These are phyloP conservation scores for Seminavis robusta DNA, from an alignment of 108 stramenopile species.

Conservation along the genomic window DNA sequence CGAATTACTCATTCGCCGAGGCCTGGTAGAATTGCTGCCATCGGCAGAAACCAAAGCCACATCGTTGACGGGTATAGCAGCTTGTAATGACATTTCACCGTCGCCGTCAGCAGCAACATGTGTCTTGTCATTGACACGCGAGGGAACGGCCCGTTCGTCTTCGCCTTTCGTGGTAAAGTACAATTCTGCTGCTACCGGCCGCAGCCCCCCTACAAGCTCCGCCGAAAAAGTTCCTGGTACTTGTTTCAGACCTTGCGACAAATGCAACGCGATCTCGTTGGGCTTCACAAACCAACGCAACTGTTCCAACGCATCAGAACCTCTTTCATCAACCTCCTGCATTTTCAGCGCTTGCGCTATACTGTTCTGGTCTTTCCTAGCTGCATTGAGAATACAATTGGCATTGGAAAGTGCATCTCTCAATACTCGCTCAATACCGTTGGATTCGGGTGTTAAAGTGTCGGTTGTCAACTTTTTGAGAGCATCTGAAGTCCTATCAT, in stretches of 20 bases:
- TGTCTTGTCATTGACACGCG: too few species aligned
- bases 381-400: constrained; percentile 46
- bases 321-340: constrained; percentile 33
- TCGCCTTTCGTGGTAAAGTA: background rate
- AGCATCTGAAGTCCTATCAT: too few species aligned
- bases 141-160: too few species aligned
- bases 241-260: constrained; percentile 42
- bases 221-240: constrained; percentile 53
- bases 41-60: constrained; percentile 9
- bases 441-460: too few species aligned
- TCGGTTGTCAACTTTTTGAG: too few species aligned
- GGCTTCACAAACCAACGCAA: constrained; percentile 77
- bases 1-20: background rate
- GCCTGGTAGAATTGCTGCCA: background rate
- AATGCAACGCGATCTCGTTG: constrained; percentile 25
- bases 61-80: too few species aligned
- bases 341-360: constrained; percentile 75
- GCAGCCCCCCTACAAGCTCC: constrained; percentile 47
- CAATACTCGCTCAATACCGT: constrained; percentile 9
- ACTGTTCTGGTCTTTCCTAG: constrained; percentile 51
- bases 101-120: too few species aligned
- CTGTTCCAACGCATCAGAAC: constrained; percentile 34
- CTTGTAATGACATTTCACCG: too few species aligned
- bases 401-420: constrained; percentile 56
- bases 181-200: constrained; percentile 2